phyloP scores from a whole-genome alignment of 352 stramenopile species.

The Phytophthora pluvialis region DNA sequence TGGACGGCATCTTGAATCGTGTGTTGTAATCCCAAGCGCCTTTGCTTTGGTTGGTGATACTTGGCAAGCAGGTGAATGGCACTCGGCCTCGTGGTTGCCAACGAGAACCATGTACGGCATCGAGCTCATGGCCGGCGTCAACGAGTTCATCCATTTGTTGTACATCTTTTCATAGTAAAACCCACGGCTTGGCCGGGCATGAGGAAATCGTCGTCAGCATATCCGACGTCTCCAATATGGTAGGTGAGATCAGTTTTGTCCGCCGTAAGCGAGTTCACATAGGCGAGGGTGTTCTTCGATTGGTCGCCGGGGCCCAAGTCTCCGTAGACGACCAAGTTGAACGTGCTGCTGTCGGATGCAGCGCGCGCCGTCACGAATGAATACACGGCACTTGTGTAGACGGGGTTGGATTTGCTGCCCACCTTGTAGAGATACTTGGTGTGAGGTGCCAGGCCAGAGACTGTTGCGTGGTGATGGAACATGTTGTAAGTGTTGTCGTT shows the following conservation, averaged over 20 bases:
- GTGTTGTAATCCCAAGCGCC: constrained; percentile 77
- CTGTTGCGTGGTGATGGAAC: not conserved
- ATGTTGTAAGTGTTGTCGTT: not conserved
- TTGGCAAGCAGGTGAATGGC: constrained; percentile 65
- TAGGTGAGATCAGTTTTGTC: not conserved
- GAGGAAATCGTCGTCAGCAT: constrained; percentile 30
- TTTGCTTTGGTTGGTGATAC: constrained; percentile 39
- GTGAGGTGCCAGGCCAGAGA: not conserved
- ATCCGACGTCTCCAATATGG: constrained; percentile 48
- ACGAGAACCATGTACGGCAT: constrained; percentile 78
- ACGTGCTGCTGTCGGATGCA: not conserved
- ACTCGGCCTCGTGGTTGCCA: constrained; percentile 89
- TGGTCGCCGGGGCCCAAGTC: not conserved
- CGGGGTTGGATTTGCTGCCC: not conserved
- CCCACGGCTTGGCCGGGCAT: constrained; percentile 36
- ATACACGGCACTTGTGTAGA: not conserved
- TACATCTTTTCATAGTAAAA: constrained; percentile 87
- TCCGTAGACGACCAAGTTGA: not conserved
- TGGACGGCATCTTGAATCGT: constrained; percentile 49
- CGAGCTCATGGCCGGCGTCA: constrained; percentile 47
- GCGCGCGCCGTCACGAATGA: not conserved
- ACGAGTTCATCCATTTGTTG: constrained; percentile 76
- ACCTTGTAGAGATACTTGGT: constrained; percentile 1
- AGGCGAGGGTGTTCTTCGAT: not conserved
- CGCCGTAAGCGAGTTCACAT: not conserved